phyloP scores from a whole-genome alignment of 495 filamentous ascomycete species.

The Aspergillus nidulans region DNA sequence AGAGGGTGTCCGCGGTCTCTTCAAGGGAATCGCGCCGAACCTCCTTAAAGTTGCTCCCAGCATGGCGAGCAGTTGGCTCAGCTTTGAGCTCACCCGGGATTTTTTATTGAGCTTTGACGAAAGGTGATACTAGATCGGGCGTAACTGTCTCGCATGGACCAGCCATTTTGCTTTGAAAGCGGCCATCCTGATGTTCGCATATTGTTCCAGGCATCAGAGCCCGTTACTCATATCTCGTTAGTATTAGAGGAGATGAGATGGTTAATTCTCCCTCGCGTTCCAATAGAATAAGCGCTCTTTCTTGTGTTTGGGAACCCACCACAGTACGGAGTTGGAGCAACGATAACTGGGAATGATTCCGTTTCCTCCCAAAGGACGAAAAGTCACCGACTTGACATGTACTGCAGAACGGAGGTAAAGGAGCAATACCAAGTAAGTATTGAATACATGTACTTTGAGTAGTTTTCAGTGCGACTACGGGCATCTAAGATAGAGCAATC shows the following conservation, averaged over 20 bases:
- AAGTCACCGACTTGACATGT: too few species aligned
- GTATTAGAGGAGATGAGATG: neutral
- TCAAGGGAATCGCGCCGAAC: conserved; percentile 92
- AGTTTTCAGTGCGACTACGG: too few species aligned
- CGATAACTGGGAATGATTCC: too few species aligned
- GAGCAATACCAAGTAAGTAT: too few species aligned
- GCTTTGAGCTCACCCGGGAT: conserved; percentile 90
- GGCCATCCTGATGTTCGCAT: neutral
- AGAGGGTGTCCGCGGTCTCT: conserved; percentile 74
- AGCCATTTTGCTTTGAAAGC: neutral
- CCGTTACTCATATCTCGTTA: neutral
- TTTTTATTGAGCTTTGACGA: conserved; percentile 61
- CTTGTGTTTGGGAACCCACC: too few species aligned
- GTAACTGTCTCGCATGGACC: neutral
- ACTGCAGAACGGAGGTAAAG: too few species aligned
- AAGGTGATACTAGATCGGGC: too few species aligned
- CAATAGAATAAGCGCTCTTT: neutral
- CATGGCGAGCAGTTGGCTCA: conserved; percentile 97
- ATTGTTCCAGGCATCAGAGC: neutral
- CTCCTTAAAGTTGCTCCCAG: conserved; percentile 95
- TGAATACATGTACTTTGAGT: too few species aligned
- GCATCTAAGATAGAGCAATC: too few species aligned
- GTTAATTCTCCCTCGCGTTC: neutral
- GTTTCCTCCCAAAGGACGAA: too few species aligned
- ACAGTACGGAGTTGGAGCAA: too few species aligned